Evolutionary conservation across 768 basidiomycete species (phyloP).

Genomic region (Boletus patriciae): DNA sequence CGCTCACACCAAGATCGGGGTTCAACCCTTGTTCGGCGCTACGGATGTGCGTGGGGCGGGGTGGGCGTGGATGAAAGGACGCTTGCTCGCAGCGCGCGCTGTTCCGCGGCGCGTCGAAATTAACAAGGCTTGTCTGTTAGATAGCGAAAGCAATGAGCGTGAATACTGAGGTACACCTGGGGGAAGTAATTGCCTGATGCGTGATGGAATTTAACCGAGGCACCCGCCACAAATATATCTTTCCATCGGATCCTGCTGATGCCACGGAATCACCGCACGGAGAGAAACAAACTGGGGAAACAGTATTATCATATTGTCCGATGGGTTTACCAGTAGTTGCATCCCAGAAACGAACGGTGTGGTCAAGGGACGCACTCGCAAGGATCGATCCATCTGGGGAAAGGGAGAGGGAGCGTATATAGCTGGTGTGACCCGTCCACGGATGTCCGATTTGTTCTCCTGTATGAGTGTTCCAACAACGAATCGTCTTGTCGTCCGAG

Average conservation of each 20-base stretch:
- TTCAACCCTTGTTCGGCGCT: not conserved
- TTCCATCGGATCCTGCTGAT: not conserved
- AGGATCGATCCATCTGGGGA: constrained; percentile 1
- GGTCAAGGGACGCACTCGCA: constrained; percentile 2
- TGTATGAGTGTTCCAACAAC: not conserved
- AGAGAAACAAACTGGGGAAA: constrained; percentile 1
- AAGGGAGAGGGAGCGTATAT: not conserved
- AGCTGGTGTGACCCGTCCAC: not conserved
- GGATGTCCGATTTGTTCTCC: not conserved
- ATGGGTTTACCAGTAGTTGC: too few species aligned
- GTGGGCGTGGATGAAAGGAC: too few species aligned
- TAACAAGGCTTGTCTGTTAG: not conserved
- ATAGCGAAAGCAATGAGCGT: not conserved
- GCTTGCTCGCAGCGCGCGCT: too few species aligned
- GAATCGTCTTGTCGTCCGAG: not conserved
- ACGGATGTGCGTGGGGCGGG: too few species aligned
- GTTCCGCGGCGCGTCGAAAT: not conserved
- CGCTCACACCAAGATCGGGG: not conserved
- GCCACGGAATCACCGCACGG: not conserved
- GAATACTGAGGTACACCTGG: not conserved
- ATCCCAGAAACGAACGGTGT: too few species aligned
- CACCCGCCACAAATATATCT: not conserved
- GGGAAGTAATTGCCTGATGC: not conserved
- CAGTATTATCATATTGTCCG: too few species aligned
- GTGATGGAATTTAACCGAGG: not conserved